Evolutionary conservation across 805 yeast species (phyloP), one percentile per base, ranked within the genome.

Genomic region (Wickerhamomyces sydowiorum): DNA sequence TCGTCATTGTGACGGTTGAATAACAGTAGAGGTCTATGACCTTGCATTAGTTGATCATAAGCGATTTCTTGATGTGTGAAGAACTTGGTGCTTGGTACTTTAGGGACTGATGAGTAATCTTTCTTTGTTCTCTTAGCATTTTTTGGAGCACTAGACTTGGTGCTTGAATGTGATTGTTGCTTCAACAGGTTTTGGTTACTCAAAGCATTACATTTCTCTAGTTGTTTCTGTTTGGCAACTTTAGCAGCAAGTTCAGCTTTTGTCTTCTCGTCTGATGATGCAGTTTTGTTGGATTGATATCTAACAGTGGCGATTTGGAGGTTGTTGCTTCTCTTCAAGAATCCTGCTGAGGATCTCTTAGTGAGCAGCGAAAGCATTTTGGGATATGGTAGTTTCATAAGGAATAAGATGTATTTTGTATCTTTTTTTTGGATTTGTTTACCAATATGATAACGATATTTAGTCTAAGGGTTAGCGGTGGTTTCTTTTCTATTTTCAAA

Each of bases 111-210:
- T 21, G 43, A 35, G 20, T 46, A 39, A 25, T 47, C 42, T 24
- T 21, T 31, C 34, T 41, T 46, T 13, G 22, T 32, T 7, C 27
- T 36, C 25, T 39, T 42, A 14, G 18, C 24, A 13, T 9, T 32
- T 20, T 25, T 17, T 14, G 25, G 19, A 7, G 18, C 19, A 3
- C 8, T 32, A 10, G 23, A 2, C 7, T 12, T 4, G 9, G 22
- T n/a, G 9, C 23, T 32, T 19, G 35, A 32, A n/a, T 18, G 23
- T 13, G 5, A 13, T 19, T 32, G 35, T 20, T 39, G 38, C 15
- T 40, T 33, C 14, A 43, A 7, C 5, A 55, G 12, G 24, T 56
- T 53, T 38, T 52, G 52, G 40, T 56, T 55, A 29, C 55, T 56
- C 21, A 55, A 38, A 13, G 60, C 58, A 42, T 55, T 56, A 43